Evolutionary conservation across 768 basidiomycete species (phyloP), one percentile per base, ranked within the genome.

Genomic region (Tricholoma bakamatsutake): DNA sequence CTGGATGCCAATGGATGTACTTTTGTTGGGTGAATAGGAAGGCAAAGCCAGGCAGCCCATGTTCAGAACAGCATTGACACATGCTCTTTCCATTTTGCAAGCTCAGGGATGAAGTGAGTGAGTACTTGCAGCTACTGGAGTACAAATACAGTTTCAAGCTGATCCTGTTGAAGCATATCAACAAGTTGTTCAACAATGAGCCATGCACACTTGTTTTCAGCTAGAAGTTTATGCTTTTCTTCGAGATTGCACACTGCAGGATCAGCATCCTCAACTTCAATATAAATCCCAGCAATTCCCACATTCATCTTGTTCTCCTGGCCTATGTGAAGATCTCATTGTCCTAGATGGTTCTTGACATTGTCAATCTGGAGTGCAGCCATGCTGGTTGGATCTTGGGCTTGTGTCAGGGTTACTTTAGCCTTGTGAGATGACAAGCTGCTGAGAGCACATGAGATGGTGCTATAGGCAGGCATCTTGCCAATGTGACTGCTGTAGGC

Each of bases 1-100:
- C 58, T 65, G 1, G 69, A 63, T 0, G 67, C 63, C 3, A 73
- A 62, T 5, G 71, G 71, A 42, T 67, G 66, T 8, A 70, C 52
- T 1, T 51, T 57, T 0, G 65, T 58, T 28, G 50, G 18, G 8
- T 49, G 40, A 5, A 28, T 8, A 9, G 57, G 53, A 10, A 63
- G 55, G 0, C 27, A 48, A 12, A 61, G 54, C 37, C 61, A 60
- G 0, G 59, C 65, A 11, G 50, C 64, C 4, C 61, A 49, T 2
- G 66, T 69, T 2, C 61, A 57, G 52, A 62, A 72, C 4, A 62
- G 59, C 6, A 59, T 35, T 2, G 61, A 53, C 5, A 71, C 56
- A 1, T 68, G 50, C 1, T 30, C n/a, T 27, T 65, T 62, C 35
- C 60, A 57, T 4, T 46, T 24, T 0, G 33, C 17, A 21, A 43